Evolutionary conservation across 352 stramenopile genomes (phyloP).

Genomic region (Phytophthora nicotianae): DNA sequence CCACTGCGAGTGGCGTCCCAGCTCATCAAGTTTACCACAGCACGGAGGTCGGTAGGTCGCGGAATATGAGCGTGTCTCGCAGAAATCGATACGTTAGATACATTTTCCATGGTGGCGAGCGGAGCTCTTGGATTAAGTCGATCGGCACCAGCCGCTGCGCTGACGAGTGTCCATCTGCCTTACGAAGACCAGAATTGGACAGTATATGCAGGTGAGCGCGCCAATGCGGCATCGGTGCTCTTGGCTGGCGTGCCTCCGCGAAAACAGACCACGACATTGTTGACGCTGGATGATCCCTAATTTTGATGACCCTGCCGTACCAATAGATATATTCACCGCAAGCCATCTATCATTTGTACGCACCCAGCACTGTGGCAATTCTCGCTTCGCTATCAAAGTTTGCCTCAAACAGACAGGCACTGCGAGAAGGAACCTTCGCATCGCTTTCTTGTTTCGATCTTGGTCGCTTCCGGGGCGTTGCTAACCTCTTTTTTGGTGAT

Average conservation of each 20-base stretch:
- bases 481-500: constrained; percentile 23
- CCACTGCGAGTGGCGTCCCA: not conserved
- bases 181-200: constrained; percentile 5
- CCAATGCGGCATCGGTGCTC: not conserved
- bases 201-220: not conserved
- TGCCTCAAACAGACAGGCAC: too few relatives aligned
- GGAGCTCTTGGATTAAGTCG: too few relatives aligned
- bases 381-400: not conserved
- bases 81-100: not conserved
- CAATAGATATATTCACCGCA: too few relatives aligned
- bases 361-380: not conserved
- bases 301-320: not conserved
- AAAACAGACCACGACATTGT: constrained; percentile 5
- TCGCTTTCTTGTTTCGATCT: not conserved
- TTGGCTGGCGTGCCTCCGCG: constrained; percentile 4
- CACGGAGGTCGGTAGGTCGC: not conserved
- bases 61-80: constrained; percentile 5
- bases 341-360: too few relatives aligned
- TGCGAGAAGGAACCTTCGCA: constrained; percentile 18
- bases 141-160: not conserved
- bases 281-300: not conserved
- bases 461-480: not conserved
- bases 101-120: constrained; percentile 3
- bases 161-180: constrained; percentile 19
- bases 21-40: constrained; percentile 1